Conservation (phyloP, 306 rosid genomes). For the Lathyrus oleraceus region DNA sequence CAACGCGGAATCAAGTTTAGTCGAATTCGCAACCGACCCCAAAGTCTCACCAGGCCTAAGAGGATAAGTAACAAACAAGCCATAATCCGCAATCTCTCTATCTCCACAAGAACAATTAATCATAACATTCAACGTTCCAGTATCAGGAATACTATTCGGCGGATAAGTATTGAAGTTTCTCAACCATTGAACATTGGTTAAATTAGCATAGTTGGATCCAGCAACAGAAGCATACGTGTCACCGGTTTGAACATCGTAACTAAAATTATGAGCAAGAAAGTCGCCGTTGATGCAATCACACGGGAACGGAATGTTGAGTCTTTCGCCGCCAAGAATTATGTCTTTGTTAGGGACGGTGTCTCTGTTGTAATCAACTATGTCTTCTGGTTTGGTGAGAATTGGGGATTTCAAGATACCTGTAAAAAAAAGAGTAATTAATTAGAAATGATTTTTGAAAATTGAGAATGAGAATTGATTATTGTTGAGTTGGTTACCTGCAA, state of each 20-base stretch:
- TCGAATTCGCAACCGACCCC: conserved; percentile 26
- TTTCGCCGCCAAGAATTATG: background rate
- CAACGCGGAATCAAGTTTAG: conserved; percentile 29
- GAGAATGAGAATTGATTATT: background rate
- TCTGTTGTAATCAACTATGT: conserved; percentile 53
- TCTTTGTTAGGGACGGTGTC: conserved; percentile 45
- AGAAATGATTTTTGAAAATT: background rate
- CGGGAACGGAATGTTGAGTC: conserved; percentile 63
- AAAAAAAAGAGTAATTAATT: background rate
- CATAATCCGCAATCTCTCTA: conserved; percentile 46
- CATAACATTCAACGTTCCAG: conserved; percentile 51
- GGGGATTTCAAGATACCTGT: conserved; percentile 31
- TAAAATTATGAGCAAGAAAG: conserved; percentile 58
- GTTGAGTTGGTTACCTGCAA: conserved; percentile 16
- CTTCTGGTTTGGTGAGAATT: conserved; percentile 16
- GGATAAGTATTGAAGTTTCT: conserved; percentile 44
- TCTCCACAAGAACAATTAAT: conserved; percentile 82
- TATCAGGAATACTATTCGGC: conserved; percentile 40
- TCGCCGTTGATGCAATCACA: conserved; percentile 53
- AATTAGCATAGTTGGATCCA: conserved; percentile 31
- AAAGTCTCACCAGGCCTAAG: conserved; percentile 50
- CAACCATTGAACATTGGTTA: conserved; percentile 60
- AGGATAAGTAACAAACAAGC: conserved; percentile 76
- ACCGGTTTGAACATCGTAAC: conserved; percentile 35
- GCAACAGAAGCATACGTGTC: conserved; percentile 51